Percentiles rank a stretch among this genome's conserved stretches.
Evolutionary conservation across 2,329 filamentous ascomycete genomes (phyloP).

Genomic region (Arthrinium phaeospermum): DNA sequence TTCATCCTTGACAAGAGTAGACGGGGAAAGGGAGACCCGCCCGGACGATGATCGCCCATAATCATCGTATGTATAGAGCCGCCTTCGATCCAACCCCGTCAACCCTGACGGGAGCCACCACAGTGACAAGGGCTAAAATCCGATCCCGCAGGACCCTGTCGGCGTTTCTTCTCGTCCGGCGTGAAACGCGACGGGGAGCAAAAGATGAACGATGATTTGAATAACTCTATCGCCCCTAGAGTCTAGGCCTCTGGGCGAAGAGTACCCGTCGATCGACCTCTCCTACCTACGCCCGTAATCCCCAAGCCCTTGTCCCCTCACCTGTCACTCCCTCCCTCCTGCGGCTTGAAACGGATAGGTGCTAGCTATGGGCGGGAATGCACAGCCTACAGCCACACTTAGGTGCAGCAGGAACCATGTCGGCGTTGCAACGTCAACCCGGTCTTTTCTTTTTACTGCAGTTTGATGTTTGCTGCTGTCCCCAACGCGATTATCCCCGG

Average conservation of each 20-base stretch:
- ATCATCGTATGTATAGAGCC: neutral
- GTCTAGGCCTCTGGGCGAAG: neutral
- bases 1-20: neutral
- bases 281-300: neutral
- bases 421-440: constrained; percentile 1
- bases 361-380: constrained; percentile 7
- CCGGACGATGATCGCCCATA: neutral
- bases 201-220: neutral
- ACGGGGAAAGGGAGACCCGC: neutral
- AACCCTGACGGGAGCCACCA: neutral
- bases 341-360: constrained; percentile 5
- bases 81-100: neutral
- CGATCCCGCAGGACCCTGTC: neutral
- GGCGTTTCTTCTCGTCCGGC: neutral
- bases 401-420: constrained; percentile 10
- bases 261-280: neutral
- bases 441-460: neutral
- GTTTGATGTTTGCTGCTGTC: neutral
- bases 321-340: neutral
- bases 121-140: neutral
- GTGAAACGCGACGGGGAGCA: neutral
- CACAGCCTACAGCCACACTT: constrained; percentile 12
- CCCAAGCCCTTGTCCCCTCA: neutral
- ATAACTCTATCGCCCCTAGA: neutral
- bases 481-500: neutral